Conservation (phyloP, 192 early-diverging fungal genomes). For the Kappamyces sp. region DNA sequence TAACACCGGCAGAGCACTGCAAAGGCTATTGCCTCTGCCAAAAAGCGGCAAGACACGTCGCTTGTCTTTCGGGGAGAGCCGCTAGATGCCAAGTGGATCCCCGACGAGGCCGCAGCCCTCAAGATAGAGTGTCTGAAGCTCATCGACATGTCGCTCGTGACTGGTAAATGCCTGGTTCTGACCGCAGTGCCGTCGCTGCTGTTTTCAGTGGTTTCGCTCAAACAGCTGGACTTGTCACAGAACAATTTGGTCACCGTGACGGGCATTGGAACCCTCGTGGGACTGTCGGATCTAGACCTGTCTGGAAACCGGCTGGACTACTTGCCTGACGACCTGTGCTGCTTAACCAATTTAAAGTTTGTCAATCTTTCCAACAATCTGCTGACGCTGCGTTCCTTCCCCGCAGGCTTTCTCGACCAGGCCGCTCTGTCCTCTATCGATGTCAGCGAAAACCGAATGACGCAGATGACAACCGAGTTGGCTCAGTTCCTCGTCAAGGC, state of each 20-base stretch:
- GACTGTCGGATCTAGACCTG: constrained; percentile 3
- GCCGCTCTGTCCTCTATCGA: not conserved
- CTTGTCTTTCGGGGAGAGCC: constrained; percentile 4
- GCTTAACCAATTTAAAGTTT: not conserved
- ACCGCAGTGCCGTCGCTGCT: constrained; percentile 1
- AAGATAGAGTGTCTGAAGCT: constrained; percentile 2
- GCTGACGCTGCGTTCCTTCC: not conserved
- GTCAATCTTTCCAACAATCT: not conserved
- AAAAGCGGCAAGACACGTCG: not conserved
- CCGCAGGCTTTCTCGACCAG: not conserved
- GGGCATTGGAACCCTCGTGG: not conserved
- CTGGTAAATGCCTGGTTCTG: constrained; percentile 5
- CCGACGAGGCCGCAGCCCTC: constrained; percentile 4
- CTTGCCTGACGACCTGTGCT: constrained; percentile 8
- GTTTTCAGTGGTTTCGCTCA: not conserved
- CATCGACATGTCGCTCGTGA: not conserved
- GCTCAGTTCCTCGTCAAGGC: not conserved
- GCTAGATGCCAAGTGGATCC: constrained; percentile 13
- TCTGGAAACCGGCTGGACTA: constrained; percentile 11
- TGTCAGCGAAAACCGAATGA: constrained; percentile 11
- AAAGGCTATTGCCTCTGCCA: constrained; percentile 9
- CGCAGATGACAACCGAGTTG: constrained; percentile 1
- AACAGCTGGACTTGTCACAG: constrained; percentile 1
- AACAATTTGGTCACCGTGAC: constrained; percentile 8
- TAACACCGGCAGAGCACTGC: constrained; percentile 5